phyloP scores from a whole-genome alignment of 1,284 basidiomycete species.

The Heliocybe sulcata region DNA sequence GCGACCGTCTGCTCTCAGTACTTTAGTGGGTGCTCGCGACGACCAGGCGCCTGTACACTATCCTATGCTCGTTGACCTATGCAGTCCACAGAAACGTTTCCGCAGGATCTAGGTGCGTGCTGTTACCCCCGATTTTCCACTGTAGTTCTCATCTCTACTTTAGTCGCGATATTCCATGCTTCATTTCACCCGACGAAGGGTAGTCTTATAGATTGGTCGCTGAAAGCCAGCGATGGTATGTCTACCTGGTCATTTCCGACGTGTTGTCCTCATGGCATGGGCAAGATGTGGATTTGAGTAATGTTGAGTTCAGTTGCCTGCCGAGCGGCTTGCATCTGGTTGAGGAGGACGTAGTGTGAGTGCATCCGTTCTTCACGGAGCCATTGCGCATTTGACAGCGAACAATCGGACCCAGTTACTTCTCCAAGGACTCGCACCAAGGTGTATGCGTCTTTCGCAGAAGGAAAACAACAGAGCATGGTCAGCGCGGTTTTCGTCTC shows the following conservation, averaged over 20 bases:
- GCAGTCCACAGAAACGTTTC: neutral
- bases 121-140: neutral
- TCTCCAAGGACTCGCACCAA: slow-evolving; percentile 58
- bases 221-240: slow-evolving; percentile 59
- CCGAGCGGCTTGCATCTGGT: slow-evolving; percentile 77
- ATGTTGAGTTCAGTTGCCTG: slow-evolving; percentile 70
- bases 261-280: neutral
- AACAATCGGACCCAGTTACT: slow-evolving; percentile 41
- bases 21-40: neutral
- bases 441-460: slow-evolving; percentile 69
- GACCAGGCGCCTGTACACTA: neutral
- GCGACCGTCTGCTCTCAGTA: neutral
- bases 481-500: slow-evolving; percentile 71
- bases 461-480: slow-evolving; percentile 55
- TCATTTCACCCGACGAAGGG: slow-evolving; percentile 78
- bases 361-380: slow-evolving; percentile 7
- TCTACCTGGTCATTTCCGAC: neutral
- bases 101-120: slow-evolving; percentile 4
- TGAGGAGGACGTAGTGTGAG: slow-evolving; percentile 70
- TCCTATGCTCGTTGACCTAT: neutral
- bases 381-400: slow-evolving; percentile 6
- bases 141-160: too few species aligned
- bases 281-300: slow-evolving; percentile 55
- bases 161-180: slow-evolving; percentile 76
- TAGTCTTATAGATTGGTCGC: slow-evolving; percentile 68